Percentiles rank a stretch among this genome's conserved stretches.
phyloP scores from a whole-genome alignment of 495 filamentous ascomycete species.

The Penicillium roqueforti region DNA sequence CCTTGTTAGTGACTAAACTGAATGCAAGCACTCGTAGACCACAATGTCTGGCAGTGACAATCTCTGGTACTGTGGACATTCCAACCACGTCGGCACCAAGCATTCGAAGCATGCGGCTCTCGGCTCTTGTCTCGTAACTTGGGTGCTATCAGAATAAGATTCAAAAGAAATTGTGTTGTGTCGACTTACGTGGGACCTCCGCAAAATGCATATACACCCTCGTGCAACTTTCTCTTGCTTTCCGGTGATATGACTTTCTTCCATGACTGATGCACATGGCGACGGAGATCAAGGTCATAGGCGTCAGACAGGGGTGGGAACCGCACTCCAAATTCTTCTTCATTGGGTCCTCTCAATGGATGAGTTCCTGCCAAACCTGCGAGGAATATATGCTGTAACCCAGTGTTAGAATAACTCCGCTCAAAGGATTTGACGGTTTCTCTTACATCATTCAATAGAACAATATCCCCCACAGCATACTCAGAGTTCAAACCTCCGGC shows the following conservation, averaged over 20 bases:
- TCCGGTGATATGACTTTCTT: constrained; percentile 39
- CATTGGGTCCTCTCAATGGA: constrained; percentile 69
- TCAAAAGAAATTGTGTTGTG: background rate
- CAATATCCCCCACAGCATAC: constrained; percentile 68
- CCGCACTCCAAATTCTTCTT: constrained; percentile 61
- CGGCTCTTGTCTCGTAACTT: constrained; percentile 72
- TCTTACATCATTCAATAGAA: constrained; percentile 65
- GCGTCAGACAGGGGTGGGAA: constrained; percentile 74
- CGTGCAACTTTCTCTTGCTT: constrained; percentile 53
- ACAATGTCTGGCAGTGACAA: constrained; percentile 68
- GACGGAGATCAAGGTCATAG: constrained; percentile 66
- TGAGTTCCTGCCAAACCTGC: constrained; percentile 66
- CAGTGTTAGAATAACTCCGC: constrained; percentile 23
- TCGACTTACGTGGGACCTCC: constrained; percentile 60
- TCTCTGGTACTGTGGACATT: constrained; percentile 77
- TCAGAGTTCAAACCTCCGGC: constrained; percentile 67
- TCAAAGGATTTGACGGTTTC: constrained; percentile 9
- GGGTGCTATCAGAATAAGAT: constrained; percentile 4
- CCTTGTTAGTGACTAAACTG: constrained; percentile 72
- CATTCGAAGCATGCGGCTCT: constrained; percentile 65
- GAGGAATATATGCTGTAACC: constrained; percentile 62
- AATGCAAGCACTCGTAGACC: constrained; percentile 67
- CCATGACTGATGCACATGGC: constrained; percentile 59
- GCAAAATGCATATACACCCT: constrained; percentile 74
- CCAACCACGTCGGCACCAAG: constrained; percentile 71